Conservation (phyloP, 345 rosid species). For the Mallotus nudiflorus region DNA sequence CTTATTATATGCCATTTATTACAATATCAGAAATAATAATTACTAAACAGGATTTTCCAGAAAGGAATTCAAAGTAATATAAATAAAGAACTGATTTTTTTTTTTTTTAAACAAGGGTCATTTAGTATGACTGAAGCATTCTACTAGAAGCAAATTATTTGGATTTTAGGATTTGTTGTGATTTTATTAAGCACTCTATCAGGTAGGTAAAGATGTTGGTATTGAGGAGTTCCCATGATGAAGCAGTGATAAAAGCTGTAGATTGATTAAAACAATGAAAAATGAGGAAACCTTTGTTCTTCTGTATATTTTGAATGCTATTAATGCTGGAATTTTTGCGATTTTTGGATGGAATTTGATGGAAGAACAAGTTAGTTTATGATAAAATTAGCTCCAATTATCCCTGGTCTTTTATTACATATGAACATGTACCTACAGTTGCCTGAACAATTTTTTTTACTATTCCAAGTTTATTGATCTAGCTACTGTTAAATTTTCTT, state of each 20-base stretch:
- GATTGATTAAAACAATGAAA: too few species aligned
- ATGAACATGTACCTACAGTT: background rate
- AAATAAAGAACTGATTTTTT: too few species aligned
- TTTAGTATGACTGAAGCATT: too few species aligned
- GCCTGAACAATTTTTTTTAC: background rate
- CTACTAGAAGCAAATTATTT: background rate
- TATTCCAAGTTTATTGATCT: background rate
- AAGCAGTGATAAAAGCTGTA: background rate
- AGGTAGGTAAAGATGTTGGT: background rate
- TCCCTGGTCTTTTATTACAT: background rate
- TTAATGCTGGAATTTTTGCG: background rate
- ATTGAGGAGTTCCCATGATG: background rate
- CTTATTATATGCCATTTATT: too few species aligned
- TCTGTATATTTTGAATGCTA: background rate
- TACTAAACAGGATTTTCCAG: too few species aligned
- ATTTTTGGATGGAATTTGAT: background rate
- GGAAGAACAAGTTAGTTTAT: too few species aligned
- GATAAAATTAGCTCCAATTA: too few species aligned
- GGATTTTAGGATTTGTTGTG: background rate
- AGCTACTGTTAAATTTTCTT: background rate
- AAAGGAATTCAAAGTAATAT: too few species aligned
- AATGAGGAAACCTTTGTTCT: too few species aligned
- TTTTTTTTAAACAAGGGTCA: too few species aligned
- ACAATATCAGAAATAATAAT: too few species aligned
- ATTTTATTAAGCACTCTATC: background rate